These are phyloP conservation scores for Musa schizocarpa DNA, from an alignment of 176 grass and related monocot species.

Conservation along the genomic window DNA sequence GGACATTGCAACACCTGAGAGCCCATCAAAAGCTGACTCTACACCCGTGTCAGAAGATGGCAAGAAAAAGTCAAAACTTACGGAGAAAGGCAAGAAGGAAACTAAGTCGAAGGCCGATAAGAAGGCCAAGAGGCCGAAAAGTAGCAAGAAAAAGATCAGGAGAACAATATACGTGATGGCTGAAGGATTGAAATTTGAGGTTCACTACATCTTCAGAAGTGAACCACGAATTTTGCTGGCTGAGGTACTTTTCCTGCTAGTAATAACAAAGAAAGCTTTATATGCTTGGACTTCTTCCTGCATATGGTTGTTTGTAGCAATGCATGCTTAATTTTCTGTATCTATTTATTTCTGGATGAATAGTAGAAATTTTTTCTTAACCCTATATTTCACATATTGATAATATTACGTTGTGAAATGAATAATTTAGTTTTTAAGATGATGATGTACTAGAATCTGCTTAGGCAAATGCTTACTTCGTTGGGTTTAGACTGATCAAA, in stretches of 20 bases:
- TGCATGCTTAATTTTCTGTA: neutral
- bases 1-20: slow-evolving; percentile 20
- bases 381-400: too few species aligned
- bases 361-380: too few species aligned
- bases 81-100: slow-evolving; percentile 12
- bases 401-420: too few species aligned
- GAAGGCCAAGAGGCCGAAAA: slow-evolving; percentile 18
- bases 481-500: too few species aligned
- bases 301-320: too few species aligned
- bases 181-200: slow-evolving; percentile 50
- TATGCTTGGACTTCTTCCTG: too few species aligned
- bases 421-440: too few species aligned
- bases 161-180: slow-evolving; percentile 35
- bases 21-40: slow-evolving; percentile 23
- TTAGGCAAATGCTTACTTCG: too few species aligned
- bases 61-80: slow-evolving; percentile 5
- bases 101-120: slow-evolving; percentile 18
- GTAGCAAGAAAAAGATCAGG: slow-evolving; percentile 38
- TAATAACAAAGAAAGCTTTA: neutral
- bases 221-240: slow-evolving; percentile 79
- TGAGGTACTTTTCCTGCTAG: slow-evolving; percentile 42
- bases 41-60: slow-evolving; percentile 9
- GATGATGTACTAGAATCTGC: too few species aligned
- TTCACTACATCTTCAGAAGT: slow-evolving; percentile 45
- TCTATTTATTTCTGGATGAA: neutral